A percentile compares a stretch with the other conserved stretches of the same genome.
phyloP scores from a whole-genome alignment of 2,329 filamentous ascomycete genomes.

The Apiospora saccharicola region DNA sequence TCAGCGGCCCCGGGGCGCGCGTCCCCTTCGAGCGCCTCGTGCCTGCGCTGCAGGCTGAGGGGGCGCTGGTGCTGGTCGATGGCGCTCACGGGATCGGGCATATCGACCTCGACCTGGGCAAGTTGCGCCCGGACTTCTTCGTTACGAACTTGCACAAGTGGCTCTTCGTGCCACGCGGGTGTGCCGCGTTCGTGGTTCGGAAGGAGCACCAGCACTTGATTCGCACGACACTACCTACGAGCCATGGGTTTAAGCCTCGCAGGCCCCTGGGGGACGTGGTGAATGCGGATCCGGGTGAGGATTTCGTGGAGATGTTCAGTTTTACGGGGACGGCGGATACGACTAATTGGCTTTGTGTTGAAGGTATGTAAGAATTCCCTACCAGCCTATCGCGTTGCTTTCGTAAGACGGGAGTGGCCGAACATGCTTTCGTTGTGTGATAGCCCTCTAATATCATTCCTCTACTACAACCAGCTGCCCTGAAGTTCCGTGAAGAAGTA shows the following conservation, averaged over 20 bases:
- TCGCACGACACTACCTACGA: slow-evolving; percentile 69
- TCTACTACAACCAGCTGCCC: slow-evolving; percentile 52
- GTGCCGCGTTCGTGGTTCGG: slow-evolving; percentile 69
- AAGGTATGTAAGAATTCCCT: slow-evolving; percentile 31
- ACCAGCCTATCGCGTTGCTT: no score
- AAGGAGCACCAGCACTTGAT: slow-evolving; percentile 66
- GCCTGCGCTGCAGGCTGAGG: slow-evolving; percentile 59
- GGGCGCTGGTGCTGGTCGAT: slow-evolving; percentile 68
- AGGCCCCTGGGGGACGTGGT: slow-evolving; percentile 10
- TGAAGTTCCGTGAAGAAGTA: slow-evolving; percentile 63
- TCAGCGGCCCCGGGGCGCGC: slow-evolving; percentile 68
- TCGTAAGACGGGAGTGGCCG: no score
- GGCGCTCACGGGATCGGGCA: slow-evolving; percentile 72
- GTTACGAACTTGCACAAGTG: slow-evolving; percentile 74
- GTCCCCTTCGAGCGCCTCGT: slow-evolving; percentile 70
- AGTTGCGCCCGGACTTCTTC: slow-evolving; percentile 71
- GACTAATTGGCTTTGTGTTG: slow-evolving; percentile 64
- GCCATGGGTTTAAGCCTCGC: slow-evolving; percentile 62
- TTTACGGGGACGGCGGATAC: slow-evolving; percentile 60
- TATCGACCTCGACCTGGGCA: slow-evolving; percentile 62
- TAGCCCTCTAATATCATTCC: no score
- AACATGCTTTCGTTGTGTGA: neutral
- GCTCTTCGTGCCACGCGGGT: slow-evolving; percentile 70
- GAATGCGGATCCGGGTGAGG: slow-evolving; percentile 12
- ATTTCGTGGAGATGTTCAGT: slow-evolving; percentile 46